Base-by-base conservation (phyloP, 495 filamentous ascomycete species). In the Aspergillus campestris region DNA sequence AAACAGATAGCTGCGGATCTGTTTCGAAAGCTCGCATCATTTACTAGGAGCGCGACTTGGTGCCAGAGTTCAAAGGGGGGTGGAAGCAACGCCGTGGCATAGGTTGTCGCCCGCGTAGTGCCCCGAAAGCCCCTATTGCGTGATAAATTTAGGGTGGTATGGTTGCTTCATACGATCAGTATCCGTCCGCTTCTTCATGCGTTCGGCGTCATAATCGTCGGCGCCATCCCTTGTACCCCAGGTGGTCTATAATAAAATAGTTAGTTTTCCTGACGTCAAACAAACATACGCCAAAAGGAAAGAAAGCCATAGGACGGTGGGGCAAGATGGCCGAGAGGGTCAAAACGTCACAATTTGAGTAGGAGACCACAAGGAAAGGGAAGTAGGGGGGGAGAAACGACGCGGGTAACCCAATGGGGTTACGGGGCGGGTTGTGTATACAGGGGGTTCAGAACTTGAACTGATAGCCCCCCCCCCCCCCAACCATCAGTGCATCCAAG, bases 171-270 rank as follows among this genome's bases (percentile, higher is more conserved):
- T 51, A 39, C 60, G 66, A 55, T 71, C 66, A 33, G 55, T 56
- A 52, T 68, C 66, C 35, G 66, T 66, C 40, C 62, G 64, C 51
- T 69, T 71, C 55, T 70, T 74, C 74, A 79, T 78, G 31, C 75
- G 73, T 42, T 73, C 75, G 8, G 65, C 70, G 52, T 79, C 74
- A 44, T 75, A 75, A 34, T 74, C 71, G 50, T 79, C 75, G 27
- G 75, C 75, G 42, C 75, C 75, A 40, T 77, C 75, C 57, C 75
- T 71, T 52, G 72, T 78, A 53, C 75, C 75, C 75, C 75, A 79
- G 30, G 75, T 68, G 36, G 75, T 79, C 75, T 79, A 44, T 46
- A 47, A 32, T 34, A 32, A 46, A 42, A 14, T 28, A 36, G 44
- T 47, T 29, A 13, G 29, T 40, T 34, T 42, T 32, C 32, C 27